phyloP scores from a whole-genome alignment of 2,329 filamentous ascomycete genomes.

The Ramularia endophylla region DNA sequence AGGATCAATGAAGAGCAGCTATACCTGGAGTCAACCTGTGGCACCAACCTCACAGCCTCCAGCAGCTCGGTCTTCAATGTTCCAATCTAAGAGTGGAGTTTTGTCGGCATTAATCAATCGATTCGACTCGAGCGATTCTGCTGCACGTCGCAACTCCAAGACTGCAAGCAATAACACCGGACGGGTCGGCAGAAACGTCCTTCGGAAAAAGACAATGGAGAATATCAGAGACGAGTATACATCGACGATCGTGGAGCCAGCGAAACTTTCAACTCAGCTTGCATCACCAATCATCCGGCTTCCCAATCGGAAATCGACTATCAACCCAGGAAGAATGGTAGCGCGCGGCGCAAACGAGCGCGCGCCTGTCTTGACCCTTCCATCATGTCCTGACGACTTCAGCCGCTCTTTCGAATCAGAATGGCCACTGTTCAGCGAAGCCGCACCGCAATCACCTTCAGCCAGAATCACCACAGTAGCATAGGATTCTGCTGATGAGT shows the following conservation, averaged over 20 bases:
- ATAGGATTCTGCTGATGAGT: not conserved
- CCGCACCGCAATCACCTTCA: not conserved
- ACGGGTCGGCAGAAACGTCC: conserved; percentile 13
- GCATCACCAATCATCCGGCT: not conserved
- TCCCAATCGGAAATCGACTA: conserved; percentile 12
- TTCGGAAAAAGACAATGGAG: conserved; percentile 6
- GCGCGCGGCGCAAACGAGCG: conserved; percentile 30
- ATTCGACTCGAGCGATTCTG: not conserved
- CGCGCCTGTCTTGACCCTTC: conserved; percentile 25
- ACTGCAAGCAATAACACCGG: conserved; percentile 19
- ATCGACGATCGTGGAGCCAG: not conserved
- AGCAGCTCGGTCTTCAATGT: not conserved
- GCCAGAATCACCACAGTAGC: conserved; percentile 1
- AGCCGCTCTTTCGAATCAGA: not conserved
- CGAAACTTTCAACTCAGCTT: not conserved
- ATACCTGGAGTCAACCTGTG: not conserved
- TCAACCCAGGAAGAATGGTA: conserved; percentile 24
- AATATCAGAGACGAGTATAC: conserved; percentile 8
- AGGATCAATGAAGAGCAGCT: not conserved
- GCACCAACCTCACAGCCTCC: not conserved
- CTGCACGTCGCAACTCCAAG: conserved; percentile 14
- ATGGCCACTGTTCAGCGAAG: not conserved
- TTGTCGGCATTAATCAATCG: not conserved
- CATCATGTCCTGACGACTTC: conserved; percentile 24
- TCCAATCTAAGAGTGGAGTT: not conserved